Percentiles rank a stretch among this genome's conserved stretches.
Conservation (phyloP, 1,284 basidiomycete species). For the Austroboletus novae-zelandiae region DNA sequence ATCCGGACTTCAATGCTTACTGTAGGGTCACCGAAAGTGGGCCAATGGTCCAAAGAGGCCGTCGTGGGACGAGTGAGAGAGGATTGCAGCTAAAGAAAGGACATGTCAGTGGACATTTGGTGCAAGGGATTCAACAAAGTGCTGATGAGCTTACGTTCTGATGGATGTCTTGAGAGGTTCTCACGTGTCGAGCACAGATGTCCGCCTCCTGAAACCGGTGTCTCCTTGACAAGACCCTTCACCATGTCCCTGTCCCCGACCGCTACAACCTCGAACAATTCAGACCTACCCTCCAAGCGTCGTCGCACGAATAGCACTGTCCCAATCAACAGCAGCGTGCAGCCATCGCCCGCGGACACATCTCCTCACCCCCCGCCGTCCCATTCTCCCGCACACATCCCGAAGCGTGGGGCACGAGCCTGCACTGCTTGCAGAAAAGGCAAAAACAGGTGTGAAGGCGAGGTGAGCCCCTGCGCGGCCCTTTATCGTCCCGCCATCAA, state of each 20-base stretch:
- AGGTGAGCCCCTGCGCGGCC: slow-evolving; percentile 47
- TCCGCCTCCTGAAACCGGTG: slow-evolving; percentile 14
- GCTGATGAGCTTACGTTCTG: slow-evolving; percentile 1
- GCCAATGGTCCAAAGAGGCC: neutral
- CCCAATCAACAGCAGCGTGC: slow-evolving; percentile 11
- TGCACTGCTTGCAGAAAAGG: slow-evolving; percentile 85
- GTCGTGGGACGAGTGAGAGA: slow-evolving; percentile 1
- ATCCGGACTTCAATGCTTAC: neutral
- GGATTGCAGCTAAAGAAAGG: neutral
- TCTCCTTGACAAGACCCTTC: slow-evolving; percentile 11
- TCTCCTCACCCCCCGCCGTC: slow-evolving; percentile 14
- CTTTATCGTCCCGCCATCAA: slow-evolving; percentile 28
- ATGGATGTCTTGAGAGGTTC: slow-evolving; percentile 9
- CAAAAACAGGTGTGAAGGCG: slow-evolving; percentile 91
- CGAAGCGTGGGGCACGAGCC: slow-evolving; percentile 76
- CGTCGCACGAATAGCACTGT: slow-evolving; percentile 33
- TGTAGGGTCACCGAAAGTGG: neutral
- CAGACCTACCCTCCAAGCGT: slow-evolving; percentile 35
- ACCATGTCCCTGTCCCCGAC: slow-evolving; percentile 38
- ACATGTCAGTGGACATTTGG: neutral
- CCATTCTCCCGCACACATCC: slow-evolving; percentile 52
- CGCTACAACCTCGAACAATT: slow-evolving; percentile 29
- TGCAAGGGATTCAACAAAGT: neutral
- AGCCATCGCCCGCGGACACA: slow-evolving; percentile 23
- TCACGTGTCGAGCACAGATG: slow-evolving; percentile 16